Evolutionary conservation across 1,139 yeast genomes (phyloP), one percentile per base, ranked within the genome.

Genomic region (Geotrichum restrictum): DNA sequence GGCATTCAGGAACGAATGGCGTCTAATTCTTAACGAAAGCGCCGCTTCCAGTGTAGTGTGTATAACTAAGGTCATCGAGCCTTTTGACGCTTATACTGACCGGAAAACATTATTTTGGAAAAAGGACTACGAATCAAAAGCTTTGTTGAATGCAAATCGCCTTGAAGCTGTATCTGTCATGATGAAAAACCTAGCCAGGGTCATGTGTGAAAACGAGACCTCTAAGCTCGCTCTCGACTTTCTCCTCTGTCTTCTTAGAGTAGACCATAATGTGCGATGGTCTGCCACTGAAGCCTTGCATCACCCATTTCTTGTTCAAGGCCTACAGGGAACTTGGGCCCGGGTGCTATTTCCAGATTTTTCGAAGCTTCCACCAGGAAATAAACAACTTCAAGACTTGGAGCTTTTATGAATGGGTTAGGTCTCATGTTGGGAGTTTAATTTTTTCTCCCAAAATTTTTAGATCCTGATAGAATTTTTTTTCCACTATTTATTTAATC

Each of bases 231-330:
- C 47, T 21, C 44, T 44, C n/a, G 52, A 41, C 34, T 64, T 64
- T 41, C 52, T 64, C 11, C 44, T 37, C 21, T 46, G 57, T 19
- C 41, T 64, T 42, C 48, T 88, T 31, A 85, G 93, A 68, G 93
- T 87, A 45, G 95, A 88, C 68, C 91, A 85, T 45, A 77, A 82
- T 62, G 82, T 81, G 60, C 77, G 96, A 64, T 94, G 95, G 4
- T 78, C 82, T 43, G 85, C 95, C 1, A 88, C 83, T 62, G 91
- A 85, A 64, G 74, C 87, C 45, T 69, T 87, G 49, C 81, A 78
- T 56, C 95, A 87, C 65, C 78, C 81, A 43, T 64, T 64, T 48
- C 51, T 63, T 7, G 48, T 54, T 13, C 29, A 48, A 18, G 50
- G 56, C 16, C 45, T 59, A 4, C 49, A 57, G 11, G 60, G 60